Conservation (phyloP, 2,329 filamentous ascomycete species). For the Cephalotrichum gorgonifer region DNA sequence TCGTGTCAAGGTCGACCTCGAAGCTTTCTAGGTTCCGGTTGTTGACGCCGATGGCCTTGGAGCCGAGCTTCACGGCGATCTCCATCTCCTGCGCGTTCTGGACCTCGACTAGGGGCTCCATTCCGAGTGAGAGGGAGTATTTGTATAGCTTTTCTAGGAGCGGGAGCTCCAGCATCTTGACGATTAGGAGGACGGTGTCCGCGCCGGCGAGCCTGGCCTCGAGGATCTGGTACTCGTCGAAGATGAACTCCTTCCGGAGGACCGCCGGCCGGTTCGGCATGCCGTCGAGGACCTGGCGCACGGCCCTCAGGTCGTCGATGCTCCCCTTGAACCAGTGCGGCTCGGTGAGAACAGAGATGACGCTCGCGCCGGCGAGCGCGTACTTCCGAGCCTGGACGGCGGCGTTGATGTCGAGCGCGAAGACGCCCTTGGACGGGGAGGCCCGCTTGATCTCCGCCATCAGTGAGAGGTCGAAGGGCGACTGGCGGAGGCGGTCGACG, state of each 20-base stretch:
- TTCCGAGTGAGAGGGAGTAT: conserved; percentile 82
- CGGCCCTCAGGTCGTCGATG: conserved; percentile 82
- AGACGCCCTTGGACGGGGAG: conserved; percentile 92
- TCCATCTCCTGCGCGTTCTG: conserved; percentile 92
- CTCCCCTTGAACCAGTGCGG: conserved; percentile 99
- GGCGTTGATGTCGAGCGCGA: conserved; percentile 77
- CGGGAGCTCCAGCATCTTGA: conserved; percentile 74
- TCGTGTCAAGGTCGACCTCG: conserved; percentile 90
- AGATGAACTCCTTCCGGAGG: conserved; percentile 92
- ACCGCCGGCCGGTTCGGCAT: conserved; percentile 91
- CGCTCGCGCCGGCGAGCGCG: conserved; percentile 85
- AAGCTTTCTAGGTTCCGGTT: conserved; percentile 96
- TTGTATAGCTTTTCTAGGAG: conserved; percentile 70
- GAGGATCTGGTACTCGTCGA: conserved; percentile 95
- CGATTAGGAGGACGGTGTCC: conserved; percentile 89
- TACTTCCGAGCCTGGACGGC: conserved; percentile 86
- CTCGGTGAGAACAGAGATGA: conserved; percentile 97
- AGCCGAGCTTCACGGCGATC: conserved; percentile 72
- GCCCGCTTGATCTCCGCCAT: conserved; percentile 97
- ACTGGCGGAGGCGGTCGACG: conserved; percentile 65
- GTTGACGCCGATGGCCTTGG: conserved; percentile 92
- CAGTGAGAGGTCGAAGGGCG: conserved; percentile 78
- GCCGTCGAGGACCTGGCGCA: conserved; percentile 77
- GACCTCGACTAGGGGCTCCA: conserved; percentile 96
- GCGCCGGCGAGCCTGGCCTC: conserved; percentile 88